Conservation (phyloP, 768 basidiomycete genomes). For the Mrakia gelida region DNA sequence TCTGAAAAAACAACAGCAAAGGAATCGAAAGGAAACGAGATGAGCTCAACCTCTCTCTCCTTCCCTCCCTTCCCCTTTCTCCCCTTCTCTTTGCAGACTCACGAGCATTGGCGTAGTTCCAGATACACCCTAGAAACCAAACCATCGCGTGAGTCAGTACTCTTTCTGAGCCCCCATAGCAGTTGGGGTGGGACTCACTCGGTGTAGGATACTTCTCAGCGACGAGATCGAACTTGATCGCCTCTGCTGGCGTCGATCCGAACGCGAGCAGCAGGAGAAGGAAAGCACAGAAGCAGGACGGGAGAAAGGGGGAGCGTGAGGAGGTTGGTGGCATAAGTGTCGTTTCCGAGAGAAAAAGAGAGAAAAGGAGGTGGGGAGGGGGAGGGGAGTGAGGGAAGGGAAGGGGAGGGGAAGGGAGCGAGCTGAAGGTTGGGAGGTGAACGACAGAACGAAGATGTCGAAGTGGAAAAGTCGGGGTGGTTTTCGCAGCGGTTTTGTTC, state of each 20-base stretch:
- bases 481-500: too few relatives aligned
- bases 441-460: neutral
- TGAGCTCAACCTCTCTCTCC: neutral
- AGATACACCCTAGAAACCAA: slow-evolving; percentile 87
- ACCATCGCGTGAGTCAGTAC: neutral
- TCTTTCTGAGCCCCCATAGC: too few relatives aligned
- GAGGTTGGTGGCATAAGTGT: slow-evolving; percentile 28
- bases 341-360: neutral
- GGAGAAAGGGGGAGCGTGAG: slow-evolving; percentile 35
- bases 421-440: neutral
- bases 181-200: slow-evolving; percentile 44
- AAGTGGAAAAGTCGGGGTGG: too few relatives aligned
- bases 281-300: slow-evolving; percentile 28
- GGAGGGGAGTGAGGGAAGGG: neutral
- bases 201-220: slow-evolving; percentile 66
- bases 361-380: neutral
- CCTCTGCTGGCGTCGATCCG: slow-evolving; percentile 44
- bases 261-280: neutral
- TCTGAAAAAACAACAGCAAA: slow-evolving; percentile 40
- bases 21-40: too few relatives aligned
- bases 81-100: neutral
- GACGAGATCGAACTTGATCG: slow-evolving; percentile 80
- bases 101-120: slow-evolving; percentile 79
- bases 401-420: neutral
- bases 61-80: neutral